Evolutionary conservation across 2,329 filamentous ascomycete genomes (phyloP).

Genomic region (Balansia obtecta): DNA sequence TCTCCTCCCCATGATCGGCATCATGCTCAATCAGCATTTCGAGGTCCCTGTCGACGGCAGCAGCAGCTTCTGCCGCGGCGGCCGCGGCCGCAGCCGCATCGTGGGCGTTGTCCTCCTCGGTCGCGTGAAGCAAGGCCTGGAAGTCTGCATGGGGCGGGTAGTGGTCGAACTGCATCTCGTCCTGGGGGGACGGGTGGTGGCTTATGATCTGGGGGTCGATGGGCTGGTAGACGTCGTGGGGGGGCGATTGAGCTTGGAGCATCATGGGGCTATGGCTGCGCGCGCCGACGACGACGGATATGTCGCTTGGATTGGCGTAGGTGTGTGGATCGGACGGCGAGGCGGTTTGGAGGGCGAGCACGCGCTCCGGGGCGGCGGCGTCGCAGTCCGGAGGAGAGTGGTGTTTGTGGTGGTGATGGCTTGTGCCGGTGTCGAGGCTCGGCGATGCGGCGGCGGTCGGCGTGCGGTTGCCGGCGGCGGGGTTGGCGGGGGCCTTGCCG

Average conservation of each 20-base stretch:
- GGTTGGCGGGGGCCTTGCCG: constrained; percentile 39
- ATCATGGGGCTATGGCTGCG: constrained; percentile 21
- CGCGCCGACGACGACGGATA: constrained; percentile 25
- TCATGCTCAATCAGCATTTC: constrained; percentile 39
- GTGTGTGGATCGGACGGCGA: constrained; percentile 18
- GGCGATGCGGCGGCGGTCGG: neutral
- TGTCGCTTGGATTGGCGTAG: constrained; percentile 36
- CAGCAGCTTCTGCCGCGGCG: constrained; percentile 20
- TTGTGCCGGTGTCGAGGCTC: neutral
- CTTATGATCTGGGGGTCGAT: constrained; percentile 49
- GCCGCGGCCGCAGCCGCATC: constrained; percentile 10
- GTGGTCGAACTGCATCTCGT: constrained; percentile 26
- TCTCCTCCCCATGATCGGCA: constrained; percentile 20
- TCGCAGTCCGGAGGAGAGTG: constrained; percentile 5
- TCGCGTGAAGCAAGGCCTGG: constrained; percentile 39
- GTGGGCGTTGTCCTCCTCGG: constrained; percentile 24
- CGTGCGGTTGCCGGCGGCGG: constrained; percentile 16
- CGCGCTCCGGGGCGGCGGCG: constrained; percentile 11
- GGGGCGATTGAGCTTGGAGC: constrained; percentile 18
- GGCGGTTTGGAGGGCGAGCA: constrained; percentile 18
- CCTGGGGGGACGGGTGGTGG: constrained; percentile 13
- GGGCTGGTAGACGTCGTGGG: constrained; percentile 31
- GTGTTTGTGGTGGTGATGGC: neutral
- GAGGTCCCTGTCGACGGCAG: constrained; percentile 34
- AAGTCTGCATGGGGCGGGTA: constrained; percentile 35